These are phyloP conservation scores for Nakazawaea molendinolei DNA, from an alignment of 805 yeast genomes.

Conservation along the genomic window DNA sequence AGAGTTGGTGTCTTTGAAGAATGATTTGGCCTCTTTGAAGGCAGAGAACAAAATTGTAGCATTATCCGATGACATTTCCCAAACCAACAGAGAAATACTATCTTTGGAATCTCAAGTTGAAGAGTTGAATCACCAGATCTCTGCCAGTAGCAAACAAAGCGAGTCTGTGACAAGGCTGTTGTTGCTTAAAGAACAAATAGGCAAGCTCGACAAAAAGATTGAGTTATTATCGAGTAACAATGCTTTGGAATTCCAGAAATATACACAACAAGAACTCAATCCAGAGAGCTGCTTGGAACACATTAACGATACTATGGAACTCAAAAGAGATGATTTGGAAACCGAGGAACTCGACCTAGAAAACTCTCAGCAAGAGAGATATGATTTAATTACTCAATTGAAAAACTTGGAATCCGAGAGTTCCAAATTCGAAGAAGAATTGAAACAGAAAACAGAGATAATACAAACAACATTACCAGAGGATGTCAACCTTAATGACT, in stretches of 20 bases:
- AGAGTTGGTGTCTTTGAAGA: slow-evolving; percentile 31
- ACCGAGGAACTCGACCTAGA: slow-evolving; percentile 1
- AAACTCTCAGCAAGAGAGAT: background rate
- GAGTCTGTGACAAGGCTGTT: slow-evolving; percentile 51
- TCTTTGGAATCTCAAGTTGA: slow-evolving; percentile 43
- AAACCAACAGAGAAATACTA: slow-evolving; percentile 29
- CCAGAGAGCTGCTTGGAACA: slow-evolving; percentile 14
- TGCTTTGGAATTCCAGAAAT: slow-evolving; percentile 16
- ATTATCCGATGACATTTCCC: slow-evolving; percentile 29
- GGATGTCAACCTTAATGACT: slow-evolving; percentile 38
- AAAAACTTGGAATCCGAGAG: slow-evolving; percentile 7
- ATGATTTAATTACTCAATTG: slow-evolving; percentile 7
- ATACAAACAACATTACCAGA: slow-evolving; percentile 29
- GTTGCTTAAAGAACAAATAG: slow-evolving; percentile 33
- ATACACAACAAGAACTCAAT: slow-evolving; percentile 15
- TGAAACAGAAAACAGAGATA: slow-evolving; percentile 11
- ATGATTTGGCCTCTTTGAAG: slow-evolving; percentile 26
- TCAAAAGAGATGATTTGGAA: slow-evolving; percentile 6
- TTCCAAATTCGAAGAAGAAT: slow-evolving; percentile 13
- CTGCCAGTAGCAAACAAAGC: slow-evolving; percentile 47
- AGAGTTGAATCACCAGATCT: slow-evolving; percentile 40
- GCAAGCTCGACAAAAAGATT: too few relatives aligned
- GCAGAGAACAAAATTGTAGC: slow-evolving; percentile 20
- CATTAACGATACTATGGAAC: slow-evolving; percentile 10
- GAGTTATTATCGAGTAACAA: slow-evolving; percentile 22